Evolutionary conservation across 495 filamentous ascomycete genomes (phyloP).

Genomic region (Penicillium turbatum): DNA sequence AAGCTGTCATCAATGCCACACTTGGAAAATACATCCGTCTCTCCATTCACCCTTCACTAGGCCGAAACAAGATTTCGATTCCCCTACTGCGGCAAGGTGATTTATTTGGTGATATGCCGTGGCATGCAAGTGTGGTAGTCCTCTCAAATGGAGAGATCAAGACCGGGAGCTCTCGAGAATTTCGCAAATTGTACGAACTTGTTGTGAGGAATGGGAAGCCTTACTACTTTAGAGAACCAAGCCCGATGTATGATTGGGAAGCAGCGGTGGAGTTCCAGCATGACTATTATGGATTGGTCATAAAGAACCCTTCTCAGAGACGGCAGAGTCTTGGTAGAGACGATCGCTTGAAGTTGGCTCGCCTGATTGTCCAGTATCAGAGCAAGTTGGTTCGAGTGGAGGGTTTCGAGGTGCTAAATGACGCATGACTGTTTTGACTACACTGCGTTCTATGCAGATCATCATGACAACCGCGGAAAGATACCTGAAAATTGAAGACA

Average conservation of each 20-base stretch:
- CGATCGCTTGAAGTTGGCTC: slow-evolving; percentile 6
- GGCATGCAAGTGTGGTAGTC: slow-evolving; percentile 8
- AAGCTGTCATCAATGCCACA: slow-evolving; percentile 1
- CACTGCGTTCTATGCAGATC: too few species aligned
- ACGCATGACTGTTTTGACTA: not conserved
- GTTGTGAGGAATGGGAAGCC: slow-evolving; percentile 3
- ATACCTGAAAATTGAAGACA: not conserved
- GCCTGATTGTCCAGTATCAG: slow-evolving; percentile 4
- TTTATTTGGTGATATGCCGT: slow-evolving; percentile 5
- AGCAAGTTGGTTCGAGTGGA: slow-evolving; percentile 5
- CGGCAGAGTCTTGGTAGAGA: not conserved
- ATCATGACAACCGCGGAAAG: too few species aligned
- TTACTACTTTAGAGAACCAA: slow-evolving; percentile 5
- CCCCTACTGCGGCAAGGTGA: slow-evolving; percentile 4
- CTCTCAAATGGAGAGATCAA: slow-evolving; percentile 1
- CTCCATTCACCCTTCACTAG: slow-evolving; percentile 4
- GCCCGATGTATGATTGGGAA: slow-evolving; percentile 3
- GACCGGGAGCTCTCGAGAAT: slow-evolving; percentile 2
- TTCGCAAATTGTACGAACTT: slow-evolving; percentile 4
- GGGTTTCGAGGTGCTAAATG: slow-evolving; percentile 2
- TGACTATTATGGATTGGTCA: slow-evolving; percentile 3
- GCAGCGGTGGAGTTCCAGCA: slow-evolving; percentile 5
- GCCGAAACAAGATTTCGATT: slow-evolving; percentile 6
- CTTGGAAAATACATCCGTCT: slow-evolving; percentile 4
- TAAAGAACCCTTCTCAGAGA: not conserved